Conservation (phyloP, 2,329 filamentous ascomycete species). For the Penicillium decumbens region DNA sequence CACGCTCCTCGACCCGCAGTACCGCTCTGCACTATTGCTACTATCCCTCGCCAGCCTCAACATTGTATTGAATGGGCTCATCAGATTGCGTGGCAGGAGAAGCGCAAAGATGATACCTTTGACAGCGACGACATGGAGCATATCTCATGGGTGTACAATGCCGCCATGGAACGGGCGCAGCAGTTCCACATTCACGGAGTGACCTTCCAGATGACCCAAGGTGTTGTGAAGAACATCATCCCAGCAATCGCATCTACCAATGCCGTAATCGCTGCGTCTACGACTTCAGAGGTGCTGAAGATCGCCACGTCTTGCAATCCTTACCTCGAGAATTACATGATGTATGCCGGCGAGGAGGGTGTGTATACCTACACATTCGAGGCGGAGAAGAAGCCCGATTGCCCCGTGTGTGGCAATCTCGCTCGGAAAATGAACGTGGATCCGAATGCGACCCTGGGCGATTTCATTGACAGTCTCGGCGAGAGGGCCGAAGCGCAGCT, state of each 20-base stretch:
- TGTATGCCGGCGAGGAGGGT: slow-evolving; percentile 94
- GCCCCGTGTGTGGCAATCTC: slow-evolving; percentile 83
- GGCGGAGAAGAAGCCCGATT: slow-evolving; percentile 90
- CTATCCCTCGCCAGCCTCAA: slow-evolving; percentile 92
- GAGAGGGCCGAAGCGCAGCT: slow-evolving; percentile 83
- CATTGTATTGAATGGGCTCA: slow-evolving; percentile 99
- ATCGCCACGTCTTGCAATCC: slow-evolving; percentile 80
- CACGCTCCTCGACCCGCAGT: slow-evolving; percentile 96
- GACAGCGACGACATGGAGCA: slow-evolving; percentile 97
- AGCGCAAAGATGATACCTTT: slow-evolving; percentile 74
- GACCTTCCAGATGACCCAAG: slow-evolving; percentile 92
- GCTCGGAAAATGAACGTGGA: slow-evolving; percentile 71
- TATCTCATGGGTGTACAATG: slow-evolving; percentile 92
- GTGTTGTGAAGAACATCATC: slow-evolving; percentile 99
- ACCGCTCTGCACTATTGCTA: slow-evolving; percentile 91
- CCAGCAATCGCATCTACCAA: slow-evolving; percentile 97
- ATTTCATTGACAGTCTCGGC: slow-evolving; percentile 79
- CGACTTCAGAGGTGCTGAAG: slow-evolving; percentile 96
- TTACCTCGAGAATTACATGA: slow-evolving; percentile 92
- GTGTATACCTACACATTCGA: slow-evolving; percentile 98
- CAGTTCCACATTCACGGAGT: slow-evolving; percentile 91
- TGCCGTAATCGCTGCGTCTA: slow-evolving; percentile 89
- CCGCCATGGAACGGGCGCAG: slow-evolving; percentile 71
- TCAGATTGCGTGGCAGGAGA: slow-evolving; percentile 91
- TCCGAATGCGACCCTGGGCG: slow-evolving; percentile 66